These are phyloP conservation scores for Parastagonospora avenae DNA, from an alignment of 2,329 filamentous ascomycete species.

Conservation along the genomic window DNA sequence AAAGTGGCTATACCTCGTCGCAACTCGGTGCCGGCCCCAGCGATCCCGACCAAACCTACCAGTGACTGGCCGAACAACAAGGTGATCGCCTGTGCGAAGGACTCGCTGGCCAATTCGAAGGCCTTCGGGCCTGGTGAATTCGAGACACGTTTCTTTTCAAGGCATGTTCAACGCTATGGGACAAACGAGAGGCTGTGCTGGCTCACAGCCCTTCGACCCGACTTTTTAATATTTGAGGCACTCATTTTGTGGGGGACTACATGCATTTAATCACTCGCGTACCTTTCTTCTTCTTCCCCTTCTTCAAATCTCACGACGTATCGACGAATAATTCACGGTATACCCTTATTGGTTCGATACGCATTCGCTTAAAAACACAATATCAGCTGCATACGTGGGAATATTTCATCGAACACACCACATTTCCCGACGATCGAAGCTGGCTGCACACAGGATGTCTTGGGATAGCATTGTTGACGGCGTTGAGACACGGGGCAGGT, in stretches of 20 bases:
- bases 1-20: constrained; percentile 38
- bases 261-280: constrained; percentile 33
- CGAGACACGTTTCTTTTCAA: constrained; percentile 7
- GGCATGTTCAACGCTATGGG: constrained; percentile 4
- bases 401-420: constrained; percentile 2
- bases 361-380: constrained; percentile 21
- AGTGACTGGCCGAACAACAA: constrained; percentile 41
- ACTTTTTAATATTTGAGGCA: constrained; percentile 9
- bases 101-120: constrained; percentile 28
- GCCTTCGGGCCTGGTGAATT: constrained; percentile 33
- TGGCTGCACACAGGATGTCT: too few relatives aligned
- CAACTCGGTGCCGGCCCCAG: constrained; percentile 37
- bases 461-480: too few relatives aligned
- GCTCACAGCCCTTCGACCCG: constrained; percentile 30
- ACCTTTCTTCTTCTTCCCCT: background rate
- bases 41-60: constrained; percentile 39
- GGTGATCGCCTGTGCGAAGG: constrained; percentile 12
- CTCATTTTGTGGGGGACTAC: constrained; percentile 14
- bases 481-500: too few relatives aligned
- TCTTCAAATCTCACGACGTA: constrained; percentile 34
- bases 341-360: constrained; percentile 29
- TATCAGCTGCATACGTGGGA: background rate
- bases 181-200: constrained; percentile 35
- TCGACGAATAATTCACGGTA: constrained; percentile 33
- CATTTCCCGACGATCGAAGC: background rate